Percentiles rank a stretch among this genome's conserved stretches.
These are phyloP conservation scores for Prunus salicina DNA, from an alignment of 306 rosid species.

Conservation along the genomic window DNA sequence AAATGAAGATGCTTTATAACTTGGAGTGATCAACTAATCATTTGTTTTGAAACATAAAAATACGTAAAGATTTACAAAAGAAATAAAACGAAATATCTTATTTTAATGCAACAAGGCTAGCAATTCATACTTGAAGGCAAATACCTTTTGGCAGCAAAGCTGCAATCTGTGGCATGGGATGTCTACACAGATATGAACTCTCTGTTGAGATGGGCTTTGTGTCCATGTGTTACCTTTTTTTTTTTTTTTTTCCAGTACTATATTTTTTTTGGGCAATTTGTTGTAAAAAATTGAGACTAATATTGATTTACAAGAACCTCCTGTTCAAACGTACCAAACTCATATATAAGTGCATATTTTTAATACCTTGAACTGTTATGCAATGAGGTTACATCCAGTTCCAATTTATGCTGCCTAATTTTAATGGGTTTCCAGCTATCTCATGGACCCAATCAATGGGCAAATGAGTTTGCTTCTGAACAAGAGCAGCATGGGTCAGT, in stretches of 20 bases:
- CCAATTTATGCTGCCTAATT: constrained; percentile 24
- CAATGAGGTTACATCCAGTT: not conserved
- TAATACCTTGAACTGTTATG: not conserved
- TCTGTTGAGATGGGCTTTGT: not conserved
- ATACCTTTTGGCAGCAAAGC: not conserved
- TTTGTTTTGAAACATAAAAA: not conserved
- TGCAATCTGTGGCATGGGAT: not conserved
- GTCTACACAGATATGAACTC: not conserved
- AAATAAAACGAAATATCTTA: not conserved
- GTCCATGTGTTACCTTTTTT: not conserved
- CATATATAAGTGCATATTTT: not conserved
- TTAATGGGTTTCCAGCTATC: constrained; percentile 53
- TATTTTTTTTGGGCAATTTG: not conserved
- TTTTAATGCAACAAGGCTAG: not conserved
- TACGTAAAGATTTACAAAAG: not conserved
- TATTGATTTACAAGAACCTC: not conserved
- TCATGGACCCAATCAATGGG: constrained; percentile 72
- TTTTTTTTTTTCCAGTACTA: not conserved
- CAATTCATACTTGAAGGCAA: not conserved
- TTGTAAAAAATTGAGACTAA: not conserved
- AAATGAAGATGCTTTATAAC: not conserved
- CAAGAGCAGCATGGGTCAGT: constrained; percentile 39
- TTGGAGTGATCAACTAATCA: not conserved
- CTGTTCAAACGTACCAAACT: not conserved
- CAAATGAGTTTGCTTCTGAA: constrained; percentile 63